Conservation (phyloP, 306 rosid species). For the Neltuma alba region DNA sequence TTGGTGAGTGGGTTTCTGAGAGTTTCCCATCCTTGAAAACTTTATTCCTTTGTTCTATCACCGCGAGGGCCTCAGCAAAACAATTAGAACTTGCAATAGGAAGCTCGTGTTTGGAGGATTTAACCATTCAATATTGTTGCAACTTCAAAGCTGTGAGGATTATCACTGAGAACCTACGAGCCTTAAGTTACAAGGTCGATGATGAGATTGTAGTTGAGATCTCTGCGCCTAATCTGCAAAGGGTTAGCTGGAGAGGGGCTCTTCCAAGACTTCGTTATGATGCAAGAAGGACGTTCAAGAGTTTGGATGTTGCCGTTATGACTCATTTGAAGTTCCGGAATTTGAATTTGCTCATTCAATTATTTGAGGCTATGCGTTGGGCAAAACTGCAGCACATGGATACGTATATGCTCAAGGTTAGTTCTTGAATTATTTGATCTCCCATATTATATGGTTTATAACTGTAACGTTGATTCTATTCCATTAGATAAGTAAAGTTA, state of each 20-base stretch:
- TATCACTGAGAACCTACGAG: no score
- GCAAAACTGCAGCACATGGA: background rate
- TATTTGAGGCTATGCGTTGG: background rate
- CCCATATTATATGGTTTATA: background rate
- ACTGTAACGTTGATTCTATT: background rate
- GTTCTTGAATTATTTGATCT: background rate
- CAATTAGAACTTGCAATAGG: no score
- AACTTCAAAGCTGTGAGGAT: no score
- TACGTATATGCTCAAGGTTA: background rate
- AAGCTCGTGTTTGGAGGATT: no score
- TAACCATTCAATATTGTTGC: no score
- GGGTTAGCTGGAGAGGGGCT: background rate
- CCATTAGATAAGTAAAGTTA: no score
- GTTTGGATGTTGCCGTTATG: background rate
- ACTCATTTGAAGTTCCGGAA: background rate
- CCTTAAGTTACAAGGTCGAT: background rate
- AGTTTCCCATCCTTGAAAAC: no score
- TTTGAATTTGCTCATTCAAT: background rate
- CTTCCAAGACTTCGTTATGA: background rate
- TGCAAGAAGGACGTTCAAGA: background rate
- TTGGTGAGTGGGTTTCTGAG: background rate
- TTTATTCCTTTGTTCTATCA: no score
- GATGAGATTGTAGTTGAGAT: background rate
- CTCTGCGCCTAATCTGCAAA: background rate
- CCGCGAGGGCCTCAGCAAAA: no score